A percentile compares a stretch with the other conserved stretches of the same genome.
phyloP scores from a whole-genome alignment of 2,329 filamentous ascomycete species.

The Colletotrichum sidae region DNA sequence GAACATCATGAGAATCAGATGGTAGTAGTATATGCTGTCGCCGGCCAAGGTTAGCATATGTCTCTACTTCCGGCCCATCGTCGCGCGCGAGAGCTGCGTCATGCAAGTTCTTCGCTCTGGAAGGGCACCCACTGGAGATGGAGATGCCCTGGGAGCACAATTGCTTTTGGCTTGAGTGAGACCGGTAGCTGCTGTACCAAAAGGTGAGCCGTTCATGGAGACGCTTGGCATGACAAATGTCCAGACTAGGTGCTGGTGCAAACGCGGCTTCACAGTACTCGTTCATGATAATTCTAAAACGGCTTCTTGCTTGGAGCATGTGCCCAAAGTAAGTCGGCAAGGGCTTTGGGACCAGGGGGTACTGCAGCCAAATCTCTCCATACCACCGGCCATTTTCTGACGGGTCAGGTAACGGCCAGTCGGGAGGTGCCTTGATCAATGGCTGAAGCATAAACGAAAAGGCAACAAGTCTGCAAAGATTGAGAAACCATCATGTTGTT shows the following conservation, averaged over 20 bases:
- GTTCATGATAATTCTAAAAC: constrained; percentile 46
- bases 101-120: constrained; percentile 8
- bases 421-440: constrained; percentile 44
- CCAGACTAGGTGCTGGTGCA: constrained; percentile 28
- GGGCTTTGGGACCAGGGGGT: constrained; percentile 43
- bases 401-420: constrained; percentile 45
- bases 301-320: constrained; percentile 43
- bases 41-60: not conserved
- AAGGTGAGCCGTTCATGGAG: constrained; percentile 38
- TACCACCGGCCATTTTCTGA: constrained; percentile 43
- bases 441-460: constrained; percentile 44
- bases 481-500: not conserved
- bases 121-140: constrained; percentile 49
- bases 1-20: constrained; percentile 43
- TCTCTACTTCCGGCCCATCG: not conserved
- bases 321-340: constrained; percentile 43
- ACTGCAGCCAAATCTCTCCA: constrained; percentile 51
- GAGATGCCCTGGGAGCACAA: constrained; percentile 49
- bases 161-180: constrained; percentile 43
- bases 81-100: no score
- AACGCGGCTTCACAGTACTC: constrained; percentile 42
- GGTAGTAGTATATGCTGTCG: constrained; percentile 40
- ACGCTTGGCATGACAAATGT: constrained; percentile 34
- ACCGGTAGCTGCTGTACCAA: constrained; percentile 46
- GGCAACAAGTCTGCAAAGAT: constrained; percentile 38